These are phyloP conservation scores for Chlorella ohadii DNA, from an alignment of 139 green algal genomes.

Conservation along the genomic window DNA sequence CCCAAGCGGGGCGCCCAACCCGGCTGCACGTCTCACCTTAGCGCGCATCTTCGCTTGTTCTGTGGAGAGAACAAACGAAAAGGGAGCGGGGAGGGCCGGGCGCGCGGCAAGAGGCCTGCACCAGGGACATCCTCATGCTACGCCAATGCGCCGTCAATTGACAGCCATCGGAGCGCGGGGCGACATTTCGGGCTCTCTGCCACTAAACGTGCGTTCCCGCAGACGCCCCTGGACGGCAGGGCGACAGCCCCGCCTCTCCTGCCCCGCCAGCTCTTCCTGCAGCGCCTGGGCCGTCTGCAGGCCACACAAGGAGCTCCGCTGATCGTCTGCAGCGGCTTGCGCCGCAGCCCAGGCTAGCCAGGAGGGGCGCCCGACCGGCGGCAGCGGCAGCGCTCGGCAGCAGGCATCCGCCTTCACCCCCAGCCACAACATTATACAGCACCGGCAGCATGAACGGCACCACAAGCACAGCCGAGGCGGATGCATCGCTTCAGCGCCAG, in stretches of 20 bases:
- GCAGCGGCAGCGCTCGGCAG: not conserved
- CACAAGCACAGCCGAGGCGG: not conserved
- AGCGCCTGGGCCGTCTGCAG: too few species aligned
- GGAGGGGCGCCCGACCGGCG: not conserved
- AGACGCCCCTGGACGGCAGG: too few species aligned
- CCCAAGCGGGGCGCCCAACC: not conserved
- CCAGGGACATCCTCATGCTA: too few species aligned
- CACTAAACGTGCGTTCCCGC: too few species aligned
- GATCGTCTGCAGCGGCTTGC: too few species aligned
- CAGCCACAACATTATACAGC: not conserved
- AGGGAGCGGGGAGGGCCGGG: not conserved
- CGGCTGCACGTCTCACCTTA: not conserved
- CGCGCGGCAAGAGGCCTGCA: not conserved
- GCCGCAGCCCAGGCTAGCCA: not conserved
- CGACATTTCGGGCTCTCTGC: too few species aligned
- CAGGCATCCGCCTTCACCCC: not conserved
- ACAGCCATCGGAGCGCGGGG: too few species aligned
- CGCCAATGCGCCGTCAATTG: too few species aligned
- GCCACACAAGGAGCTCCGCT: too few species aligned
- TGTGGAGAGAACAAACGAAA: conserved; percentile 6
- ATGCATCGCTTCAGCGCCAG: not conserved
- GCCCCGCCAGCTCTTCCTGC: too few species aligned
- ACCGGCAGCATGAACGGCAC: not conserved
- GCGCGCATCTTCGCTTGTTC: conserved; percentile 20
- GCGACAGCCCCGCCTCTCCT: too few species aligned